Base-by-base conservation (phyloP, 1,139 yeast genomes). In the Debaryomyces nepalensis region DNA sequence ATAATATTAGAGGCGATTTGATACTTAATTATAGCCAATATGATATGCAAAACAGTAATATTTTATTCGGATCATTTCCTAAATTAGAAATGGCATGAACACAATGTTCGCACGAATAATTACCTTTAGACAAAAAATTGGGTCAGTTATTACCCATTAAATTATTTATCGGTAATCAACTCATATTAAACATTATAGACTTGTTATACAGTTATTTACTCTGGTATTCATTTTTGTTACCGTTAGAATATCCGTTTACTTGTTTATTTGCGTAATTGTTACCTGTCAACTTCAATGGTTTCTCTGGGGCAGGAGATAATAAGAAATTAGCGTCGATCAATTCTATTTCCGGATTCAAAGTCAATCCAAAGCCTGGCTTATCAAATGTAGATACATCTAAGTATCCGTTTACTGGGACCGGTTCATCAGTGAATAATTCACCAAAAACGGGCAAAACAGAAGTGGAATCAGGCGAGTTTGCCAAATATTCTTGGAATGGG, bases 401-500 rank as follows among this genome's bases (percentile, higher is more conserved):
- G 48, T 54, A 64, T 15, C 79, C 79, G 39, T 70, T 61, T 26
- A 59, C 55, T 40, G 79, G 79, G 40, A 73, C 72, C 27, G 75
- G 75, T 52, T 73, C 79, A 50, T 74, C 72, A 26, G 59, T 43
- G 59, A 74, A 74, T 44, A 74, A 58, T 24, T 58, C 60, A 34
- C 79, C 79, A 51, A 73, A 74, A 10, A 74, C 79, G 14, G 78
- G 79, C 39, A 68, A 56, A 9, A 74, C 75, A 32, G 69, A 52
- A 41, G 60, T 59, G 8, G 77, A 68, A 47, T 74, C 78, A 36
- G 78, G 77, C 3, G 78, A 73, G 52, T 72, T 74, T 43, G 77
- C 75, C 40, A 74, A 58, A 49, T 74, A 74, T 54, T 73, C 79
- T 53, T 74, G 79, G 66, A 73, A 73, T 33, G 79, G 79, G 22